Evolutionary conservation across 2,329 filamentous ascomycete species (phyloP).

Genomic region (Grosmannia serpens): DNA sequence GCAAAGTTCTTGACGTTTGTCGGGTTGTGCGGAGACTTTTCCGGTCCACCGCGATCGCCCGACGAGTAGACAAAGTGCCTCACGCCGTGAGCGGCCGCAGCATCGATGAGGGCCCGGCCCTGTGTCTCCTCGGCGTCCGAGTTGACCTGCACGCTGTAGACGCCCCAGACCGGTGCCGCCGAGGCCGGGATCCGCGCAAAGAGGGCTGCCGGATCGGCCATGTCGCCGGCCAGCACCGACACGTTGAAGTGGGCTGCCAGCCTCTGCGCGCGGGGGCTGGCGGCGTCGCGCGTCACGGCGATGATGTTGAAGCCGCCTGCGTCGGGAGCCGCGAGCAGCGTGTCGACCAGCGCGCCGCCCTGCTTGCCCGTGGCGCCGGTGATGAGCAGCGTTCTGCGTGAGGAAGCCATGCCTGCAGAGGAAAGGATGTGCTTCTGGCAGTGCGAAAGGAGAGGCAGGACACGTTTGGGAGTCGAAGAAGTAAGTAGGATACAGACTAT

Average conservation of each 20-base stretch:
- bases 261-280: conserved; percentile 18
- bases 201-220: conserved; percentile 19
- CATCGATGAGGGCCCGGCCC: conserved; percentile 23
- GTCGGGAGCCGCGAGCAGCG: conserved; percentile 6
- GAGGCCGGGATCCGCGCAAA: conserved; percentile 23
- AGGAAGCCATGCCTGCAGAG: neutral
- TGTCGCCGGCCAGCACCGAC: conserved; percentile 35
- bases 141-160: conserved; percentile 42
- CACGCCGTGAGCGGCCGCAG: conserved; percentile 20
- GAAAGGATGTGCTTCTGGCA: neutral
- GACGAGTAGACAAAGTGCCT: conserved; percentile 19
- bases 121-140: conserved; percentile 27
- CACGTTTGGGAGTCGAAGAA: too few relatives aligned
- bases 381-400: neutral
- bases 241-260: conserved; percentile 30
- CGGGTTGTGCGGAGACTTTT: conserved; percentile 16
- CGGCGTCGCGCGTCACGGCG: conserved; percentile 15
- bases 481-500: too few relatives aligned
- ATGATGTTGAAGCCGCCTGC: conserved; percentile 10
- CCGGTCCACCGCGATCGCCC: conserved; percentile 21
- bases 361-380: conserved; percentile 16
- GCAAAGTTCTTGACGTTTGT: conserved; percentile 18
- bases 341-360: conserved; percentile 9
- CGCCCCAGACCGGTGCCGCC: conserved; percentile 36
- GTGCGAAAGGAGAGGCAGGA: too few relatives aligned